A percentile compares a stretch with the other conserved stretches of the same genome.
These are phyloP conservation scores for Medicago truncatula DNA, from an alignment of 306 rosid species.

Conservation along the genomic window MtrunA17r5.0-ANR NC_053048.1:13359501-13360000, in stretches of 20 bases:
- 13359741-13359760: conserved; percentile 93
- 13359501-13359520: not conserved
- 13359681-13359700: conserved; percentile 91
- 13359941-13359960: conserved; percentile 11
- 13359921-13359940: not conserved
- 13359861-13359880: conserved; percentile 41
- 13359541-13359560: not conserved
- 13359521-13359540: conserved; percentile 16
- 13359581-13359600: conserved; percentile 6
- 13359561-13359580: conserved; percentile 5
- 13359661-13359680: conserved; percentile 42
- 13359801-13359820: conserved; percentile 83
- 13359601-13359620: not conserved
- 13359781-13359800: conserved; percentile 74
- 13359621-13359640: conserved; percentile 21
- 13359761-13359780: conserved; percentile 73
- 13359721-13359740: conserved; percentile 84
- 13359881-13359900: conserved; percentile 14
- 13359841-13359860: conserved; percentile 83
- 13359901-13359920: not conserved
- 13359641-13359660: conserved; percentile 7
- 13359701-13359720: conserved; percentile 75
- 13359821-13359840: conserved; percentile 90
- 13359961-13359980: conserved; percentile 6
- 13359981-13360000: conserved; percentile 13